Conservation (phyloP, 345 rosid genomes). For the Melaleuca alternifolia region DNA sequence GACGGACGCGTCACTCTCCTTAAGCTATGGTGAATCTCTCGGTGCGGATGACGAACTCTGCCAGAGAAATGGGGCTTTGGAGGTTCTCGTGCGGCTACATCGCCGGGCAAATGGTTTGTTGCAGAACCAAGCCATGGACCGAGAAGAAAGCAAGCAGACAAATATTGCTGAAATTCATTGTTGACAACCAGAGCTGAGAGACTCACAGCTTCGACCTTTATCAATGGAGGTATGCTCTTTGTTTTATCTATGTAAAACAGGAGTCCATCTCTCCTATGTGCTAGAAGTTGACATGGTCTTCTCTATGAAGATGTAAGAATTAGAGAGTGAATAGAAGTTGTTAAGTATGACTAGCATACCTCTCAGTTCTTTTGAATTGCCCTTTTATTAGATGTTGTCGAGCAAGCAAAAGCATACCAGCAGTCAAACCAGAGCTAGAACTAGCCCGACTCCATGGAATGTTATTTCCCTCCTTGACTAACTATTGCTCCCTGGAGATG, state of each 20-base stretch:
- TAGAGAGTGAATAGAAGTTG: neutral
- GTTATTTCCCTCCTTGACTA: no score
- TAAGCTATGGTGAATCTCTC: neutral
- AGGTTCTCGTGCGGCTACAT: neutral
- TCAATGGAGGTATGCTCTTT: rapidly evolving
- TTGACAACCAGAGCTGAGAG: neutral
- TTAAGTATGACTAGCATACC: neutral
- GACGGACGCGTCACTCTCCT: neutral
- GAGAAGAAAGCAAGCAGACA: neutral
- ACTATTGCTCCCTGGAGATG: no score
- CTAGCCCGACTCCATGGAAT: no score
- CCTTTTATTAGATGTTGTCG: no score
- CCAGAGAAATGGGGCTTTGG: neutral
- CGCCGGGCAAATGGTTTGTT: neutral
- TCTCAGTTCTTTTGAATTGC: neutral
- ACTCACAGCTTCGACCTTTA: neutral
- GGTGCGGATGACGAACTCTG: neutral
- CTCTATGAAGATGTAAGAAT: no score
- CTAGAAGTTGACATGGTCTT: neutral
- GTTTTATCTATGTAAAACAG: neutral
- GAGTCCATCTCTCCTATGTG: neutral
- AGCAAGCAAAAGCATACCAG: no score
- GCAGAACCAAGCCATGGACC: neutral
- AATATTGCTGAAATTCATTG: neutral
- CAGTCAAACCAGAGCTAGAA: no score